phyloP scores from a whole-genome alignment of 2,329 filamentous ascomycete genomes.

The Lojkania enalia region DNA sequence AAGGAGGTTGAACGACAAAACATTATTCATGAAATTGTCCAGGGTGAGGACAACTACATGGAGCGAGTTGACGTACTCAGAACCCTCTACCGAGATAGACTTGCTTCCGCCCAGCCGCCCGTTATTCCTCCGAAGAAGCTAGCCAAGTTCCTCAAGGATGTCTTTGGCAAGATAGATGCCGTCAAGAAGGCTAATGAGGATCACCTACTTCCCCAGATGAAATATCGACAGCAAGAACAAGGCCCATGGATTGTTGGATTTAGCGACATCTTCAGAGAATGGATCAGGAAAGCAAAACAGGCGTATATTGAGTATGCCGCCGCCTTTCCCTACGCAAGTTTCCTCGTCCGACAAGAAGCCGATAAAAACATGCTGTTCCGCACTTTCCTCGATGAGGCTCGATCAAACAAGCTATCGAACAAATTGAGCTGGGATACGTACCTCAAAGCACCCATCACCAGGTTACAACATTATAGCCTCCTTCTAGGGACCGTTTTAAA shows the following conservation, averaged over 20 bases:
- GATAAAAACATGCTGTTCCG: constrained; percentile 85
- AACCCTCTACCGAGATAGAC: constrained; percentile 80
- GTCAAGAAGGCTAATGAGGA: constrained; percentile 93
- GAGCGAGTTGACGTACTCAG: constrained; percentile 84
- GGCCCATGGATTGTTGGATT: constrained; percentile 93
- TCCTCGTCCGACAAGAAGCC: constrained; percentile 80
- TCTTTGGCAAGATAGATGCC: constrained; percentile 88
- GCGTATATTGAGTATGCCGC: constrained; percentile 93
- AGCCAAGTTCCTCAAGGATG: constrained; percentile 76
- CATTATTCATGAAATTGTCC: constrained; percentile 92
- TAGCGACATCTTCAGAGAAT: constrained; percentile 96
- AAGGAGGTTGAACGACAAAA: constrained; percentile 95
- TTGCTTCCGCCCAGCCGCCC: constrained; percentile 72
- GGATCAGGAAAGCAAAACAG: constrained; percentile 89
- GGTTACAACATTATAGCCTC: constrained; percentile 86
- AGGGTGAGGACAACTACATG: constrained; percentile 89
- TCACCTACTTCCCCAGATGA: constrained; percentile 86
- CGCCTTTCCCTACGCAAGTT: constrained; percentile 81
- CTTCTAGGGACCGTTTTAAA: constrained; percentile 81
- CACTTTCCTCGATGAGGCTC: constrained; percentile 79
- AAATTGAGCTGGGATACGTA: constrained; percentile 93
- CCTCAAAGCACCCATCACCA: constrained; percentile 88
- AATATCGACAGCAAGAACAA: constrained; percentile 95
- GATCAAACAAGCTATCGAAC: constrained; percentile 75
- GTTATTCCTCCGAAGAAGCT: constrained; percentile 80